Percentiles rank a stretch among this genome's conserved stretches.
Conservation (phyloP, 2,329 filamentous ascomycete genomes). For the Fusarium incarnatum region DNA sequence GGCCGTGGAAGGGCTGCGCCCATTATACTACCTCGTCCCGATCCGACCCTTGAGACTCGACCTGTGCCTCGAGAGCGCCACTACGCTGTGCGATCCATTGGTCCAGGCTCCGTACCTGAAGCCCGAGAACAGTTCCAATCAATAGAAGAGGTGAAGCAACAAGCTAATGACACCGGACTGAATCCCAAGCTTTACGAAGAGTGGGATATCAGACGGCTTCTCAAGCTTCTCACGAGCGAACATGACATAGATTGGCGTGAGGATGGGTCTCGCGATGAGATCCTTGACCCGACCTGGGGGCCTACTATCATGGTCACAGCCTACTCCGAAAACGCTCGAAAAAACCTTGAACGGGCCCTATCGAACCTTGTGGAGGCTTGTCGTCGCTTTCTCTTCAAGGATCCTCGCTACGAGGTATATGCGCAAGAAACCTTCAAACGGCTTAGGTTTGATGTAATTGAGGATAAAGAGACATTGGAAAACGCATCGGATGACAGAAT, state of each 20-base stretch:
- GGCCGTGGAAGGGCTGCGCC: no score
- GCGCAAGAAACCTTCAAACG: neutral
- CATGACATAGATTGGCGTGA: neutral
- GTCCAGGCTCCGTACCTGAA: neutral
- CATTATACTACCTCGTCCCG: neutral
- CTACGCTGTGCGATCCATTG: neutral
- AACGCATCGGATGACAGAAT: neutral
- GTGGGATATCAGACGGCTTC: neutral
- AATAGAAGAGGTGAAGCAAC: neutral
- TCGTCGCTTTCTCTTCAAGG: neutral
- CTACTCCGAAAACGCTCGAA: neutral
- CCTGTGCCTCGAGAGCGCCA: constrained; percentile 10
- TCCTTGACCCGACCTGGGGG: neutral
- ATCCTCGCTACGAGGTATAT: neutral
- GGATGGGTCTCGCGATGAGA: neutral
- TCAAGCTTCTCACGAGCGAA: neutral
- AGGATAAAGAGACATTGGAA: fast-evolving
- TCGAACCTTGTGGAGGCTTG: neutral
- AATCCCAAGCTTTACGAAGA: no score
- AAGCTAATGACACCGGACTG: neutral
- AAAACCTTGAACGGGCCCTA: neutral
- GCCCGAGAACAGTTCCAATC: neutral
- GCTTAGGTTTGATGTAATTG: neutral
- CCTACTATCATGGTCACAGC: neutral
- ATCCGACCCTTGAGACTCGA: neutral